Percentiles rank a stretch among this genome's conserved stretches.
Conservation (phyloP, 1,284 basidiomycete species). For the Marasmius sp. region DNA sequence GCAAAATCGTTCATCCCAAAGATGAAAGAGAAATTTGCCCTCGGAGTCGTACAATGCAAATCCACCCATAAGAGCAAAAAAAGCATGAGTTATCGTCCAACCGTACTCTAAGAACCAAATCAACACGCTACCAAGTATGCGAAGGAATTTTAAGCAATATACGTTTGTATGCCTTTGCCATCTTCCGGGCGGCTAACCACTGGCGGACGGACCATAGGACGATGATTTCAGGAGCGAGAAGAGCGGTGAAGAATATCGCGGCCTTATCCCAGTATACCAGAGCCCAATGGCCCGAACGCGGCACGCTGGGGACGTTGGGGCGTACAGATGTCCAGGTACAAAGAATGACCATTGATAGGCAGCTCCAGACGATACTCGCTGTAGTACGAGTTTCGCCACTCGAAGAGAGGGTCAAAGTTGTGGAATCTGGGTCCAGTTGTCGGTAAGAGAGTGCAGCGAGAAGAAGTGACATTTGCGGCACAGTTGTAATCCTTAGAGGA, state of each 20-base stretch:
- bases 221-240: slow-evolving; percentile 28
- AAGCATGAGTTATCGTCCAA: slow-evolving; percentile 24
- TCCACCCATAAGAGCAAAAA: slow-evolving; percentile 29
- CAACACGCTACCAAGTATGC: not conserved
- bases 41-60: slow-evolving; percentile 17
- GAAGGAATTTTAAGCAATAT: not conserved
- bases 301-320: slow-evolving; percentile 27
- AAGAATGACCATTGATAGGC: slow-evolving; percentile 27
- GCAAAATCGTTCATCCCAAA: not conserved
- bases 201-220: slow-evolving; percentile 25
- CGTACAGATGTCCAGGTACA: slow-evolving; percentile 35
- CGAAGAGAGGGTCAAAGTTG: too few species aligned
- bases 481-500: too few species aligned
- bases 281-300: slow-evolving; percentile 1
- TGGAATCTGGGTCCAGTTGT: too few species aligned
- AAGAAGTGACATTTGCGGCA: too few species aligned
- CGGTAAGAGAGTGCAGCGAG: too few species aligned
- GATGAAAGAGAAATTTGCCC: not conserved
- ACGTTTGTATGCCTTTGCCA: slow-evolving; percentile 12
- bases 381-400: too few species aligned
- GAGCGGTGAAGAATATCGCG: slow-evolving; percentile 18
- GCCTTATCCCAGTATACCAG: slow-evolving; percentile 5
- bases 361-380: slow-evolving; percentile 26
- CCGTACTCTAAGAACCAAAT: slow-evolving; percentile 1
- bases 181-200: slow-evolving; percentile 21